These are phyloP conservation scores for Podospora fimiseda DNA, from an alignment of 495 filamentous ascomycete species.

Conservation along the genomic window DNA sequence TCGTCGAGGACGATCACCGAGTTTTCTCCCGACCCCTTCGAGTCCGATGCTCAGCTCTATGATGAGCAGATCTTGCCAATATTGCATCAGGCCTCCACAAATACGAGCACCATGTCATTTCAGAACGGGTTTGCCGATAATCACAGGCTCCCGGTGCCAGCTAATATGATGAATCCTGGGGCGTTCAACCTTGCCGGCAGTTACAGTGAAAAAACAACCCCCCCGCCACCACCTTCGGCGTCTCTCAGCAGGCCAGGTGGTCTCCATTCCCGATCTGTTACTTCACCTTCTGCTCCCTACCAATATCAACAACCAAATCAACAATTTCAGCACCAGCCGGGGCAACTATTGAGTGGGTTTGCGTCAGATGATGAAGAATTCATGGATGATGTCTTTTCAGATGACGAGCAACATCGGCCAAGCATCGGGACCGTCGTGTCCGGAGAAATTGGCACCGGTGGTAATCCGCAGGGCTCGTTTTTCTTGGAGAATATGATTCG, in stretches of 20 bases:
- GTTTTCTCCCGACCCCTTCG: conserved; percentile 54
- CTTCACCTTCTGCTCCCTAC: conserved; percentile 57
- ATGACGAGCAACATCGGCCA: conserved; percentile 33
- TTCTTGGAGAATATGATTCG: conserved; percentile 64
- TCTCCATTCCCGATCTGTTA: conserved; percentile 66
- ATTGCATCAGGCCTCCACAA: conserved; percentile 58
- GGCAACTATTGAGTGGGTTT: conserved; percentile 37
- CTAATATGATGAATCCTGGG: conserved; percentile 59
- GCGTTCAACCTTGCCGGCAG: conserved; percentile 41
- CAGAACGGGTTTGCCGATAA: conserved; percentile 81
- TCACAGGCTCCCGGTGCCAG: conserved; percentile 36
- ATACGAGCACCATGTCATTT: conserved; percentile 58
- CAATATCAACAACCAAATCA: conserved; percentile 16
- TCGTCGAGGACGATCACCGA: conserved; percentile 61
- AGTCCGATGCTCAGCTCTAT: conserved; percentile 79
- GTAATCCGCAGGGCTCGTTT: conserved; percentile 36
- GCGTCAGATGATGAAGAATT: conserved; percentile 46
- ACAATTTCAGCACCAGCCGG: not conserved
- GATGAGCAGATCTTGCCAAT: conserved; percentile 93
- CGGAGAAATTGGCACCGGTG: conserved; percentile 14
- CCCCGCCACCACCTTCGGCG: not conserved
- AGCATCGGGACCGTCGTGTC: not conserved
- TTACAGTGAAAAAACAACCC: not conserved
- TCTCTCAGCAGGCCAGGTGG: conserved; percentile 36
- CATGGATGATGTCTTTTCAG: conserved; percentile 46